Percentiles rank a stretch among this genome's conserved stretches.
Evolutionary conservation across 169 alveolate genomes (phyloP).

Genomic region (Babesia ovata): DNA sequence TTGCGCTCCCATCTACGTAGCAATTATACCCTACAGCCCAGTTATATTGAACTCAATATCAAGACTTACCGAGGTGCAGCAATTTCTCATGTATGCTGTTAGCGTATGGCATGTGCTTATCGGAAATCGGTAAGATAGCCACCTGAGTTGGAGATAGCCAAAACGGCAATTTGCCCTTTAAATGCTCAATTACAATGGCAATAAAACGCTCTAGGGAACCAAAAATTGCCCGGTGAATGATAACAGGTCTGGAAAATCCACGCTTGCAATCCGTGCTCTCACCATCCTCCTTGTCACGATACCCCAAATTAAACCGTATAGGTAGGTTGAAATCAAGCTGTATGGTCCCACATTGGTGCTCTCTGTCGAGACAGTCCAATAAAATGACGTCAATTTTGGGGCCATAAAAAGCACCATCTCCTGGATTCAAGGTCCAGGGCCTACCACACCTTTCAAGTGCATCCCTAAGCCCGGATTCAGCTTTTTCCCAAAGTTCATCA

Average conservation of each 20-base stretch:
- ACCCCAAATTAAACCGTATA: constrained; percentile 93
- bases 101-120: constrained; percentile 88
- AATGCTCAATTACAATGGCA: constrained; percentile 95
- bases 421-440: constrained; percentile 94
- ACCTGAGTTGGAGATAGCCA: constrained; percentile 99
- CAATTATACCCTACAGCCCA: constrained; percentile 87
- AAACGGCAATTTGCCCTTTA: constrained; percentile 98
- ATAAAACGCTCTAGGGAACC: constrained; percentile 96
- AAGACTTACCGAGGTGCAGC: constrained; percentile 36
- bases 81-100: constrained; percentile 75
- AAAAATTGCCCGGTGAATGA: constrained; percentile 98
- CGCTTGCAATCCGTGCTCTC: constrained; percentile 58
- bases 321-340: constrained; percentile 99
- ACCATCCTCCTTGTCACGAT: constrained; percentile 88
- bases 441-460: constrained; percentile 92
- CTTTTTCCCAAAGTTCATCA: constrained; percentile 92
- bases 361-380: constrained; percentile 94
- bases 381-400: constrained; percentile 98
- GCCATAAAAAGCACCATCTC: constrained; percentile 99
- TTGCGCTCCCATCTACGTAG: constrained; percentile 87
- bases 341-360: constrained; percentile 98
- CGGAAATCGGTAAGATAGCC: constrained; percentile 91
- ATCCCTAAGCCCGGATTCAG: constrained; percentile 91
- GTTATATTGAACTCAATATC: not conserved
- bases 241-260: constrained; percentile 97